Evolutionary conservation across 2,329 filamentous ascomycete species (phyloP).

Genomic region (Fusarium compactum): DNA sequence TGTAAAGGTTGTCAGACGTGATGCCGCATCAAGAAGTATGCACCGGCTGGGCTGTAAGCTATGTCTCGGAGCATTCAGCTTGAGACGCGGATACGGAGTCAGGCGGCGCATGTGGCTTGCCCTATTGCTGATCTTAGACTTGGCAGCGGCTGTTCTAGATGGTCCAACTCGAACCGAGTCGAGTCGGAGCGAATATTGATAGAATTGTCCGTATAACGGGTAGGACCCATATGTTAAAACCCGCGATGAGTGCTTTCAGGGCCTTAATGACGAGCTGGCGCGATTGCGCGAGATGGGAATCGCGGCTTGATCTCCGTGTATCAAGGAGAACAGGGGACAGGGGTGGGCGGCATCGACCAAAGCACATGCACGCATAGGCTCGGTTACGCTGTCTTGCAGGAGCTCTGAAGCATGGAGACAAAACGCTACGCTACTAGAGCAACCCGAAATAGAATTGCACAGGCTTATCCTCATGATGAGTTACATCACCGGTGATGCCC

Average conservation of each 20-base stretch:
- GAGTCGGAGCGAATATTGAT: background rate
- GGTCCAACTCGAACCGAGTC: background rate
- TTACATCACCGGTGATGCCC: constrained; percentile 9
- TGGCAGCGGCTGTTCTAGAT: constrained; percentile 25
- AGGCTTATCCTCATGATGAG: background rate
- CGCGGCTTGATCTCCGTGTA: constrained; percentile 31
- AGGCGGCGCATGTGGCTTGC: constrained; percentile 30
- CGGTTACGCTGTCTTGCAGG: constrained; percentile 23
- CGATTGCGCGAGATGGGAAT: constrained; percentile 24
- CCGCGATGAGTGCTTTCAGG: constrained; percentile 14
- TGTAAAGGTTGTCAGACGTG: constrained; percentile 19
- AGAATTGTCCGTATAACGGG: constrained; percentile 6
- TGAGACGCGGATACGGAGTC: constrained; percentile 15
- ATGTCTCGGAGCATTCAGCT: constrained; percentile 35
- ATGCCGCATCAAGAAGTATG: constrained; percentile 24
- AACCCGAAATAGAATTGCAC: constrained; percentile 9
- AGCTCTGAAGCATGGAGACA: constrained; percentile 14
- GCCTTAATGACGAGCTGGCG: constrained; percentile 37
- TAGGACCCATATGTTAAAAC: background rate
- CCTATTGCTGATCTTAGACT: constrained; percentile 36
- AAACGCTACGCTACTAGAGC: constrained; percentile 1
- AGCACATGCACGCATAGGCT: constrained; percentile 23
- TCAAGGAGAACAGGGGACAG: constrained; percentile 27
- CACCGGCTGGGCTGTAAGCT: constrained; percentile 10
- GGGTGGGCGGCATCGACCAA: constrained; percentile 33